A percentile compares a stretch with the other conserved stretches of the same genome.
Evolutionary conservation across 2,329 filamentous ascomycete genomes (phyloP).

Genomic region (Hymenoscyphus fructigenus): DNA sequence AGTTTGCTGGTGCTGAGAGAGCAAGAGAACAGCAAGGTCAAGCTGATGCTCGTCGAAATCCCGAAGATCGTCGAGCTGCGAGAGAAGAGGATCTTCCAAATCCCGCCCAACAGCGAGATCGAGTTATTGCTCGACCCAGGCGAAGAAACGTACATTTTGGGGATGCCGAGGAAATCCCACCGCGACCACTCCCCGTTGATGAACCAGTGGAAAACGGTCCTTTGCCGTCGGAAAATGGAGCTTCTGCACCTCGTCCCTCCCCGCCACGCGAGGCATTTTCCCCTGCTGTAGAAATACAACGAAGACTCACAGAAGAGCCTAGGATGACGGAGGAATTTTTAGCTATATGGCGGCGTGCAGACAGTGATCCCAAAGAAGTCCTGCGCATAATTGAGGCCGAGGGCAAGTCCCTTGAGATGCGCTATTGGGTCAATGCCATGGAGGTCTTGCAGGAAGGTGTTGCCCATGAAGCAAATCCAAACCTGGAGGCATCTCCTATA

Average conservation of each 20-base stretch:
- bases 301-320: conserved; percentile 30
- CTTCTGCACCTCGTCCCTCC: conserved; percentile 18
- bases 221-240: conserved; percentile 11
- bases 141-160: conserved; percentile 25
- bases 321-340: conserved; percentile 44
- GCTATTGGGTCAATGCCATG: conserved; percentile 58
- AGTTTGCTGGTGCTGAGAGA: conserved; percentile 53
- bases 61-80: conserved; percentile 5
- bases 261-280: conserved; percentile 28
- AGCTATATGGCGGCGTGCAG: conserved; percentile 58
- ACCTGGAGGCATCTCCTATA: background rate
- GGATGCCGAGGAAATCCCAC: conserved; percentile 18
- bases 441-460: conserved; percentile 31
- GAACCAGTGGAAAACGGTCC: conserved; percentile 3
- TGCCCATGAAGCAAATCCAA: conserved; percentile 27
- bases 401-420: conserved; percentile 56
- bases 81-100: conserved; percentile 5
- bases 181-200: background rate
- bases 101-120: conserved; percentile 21
- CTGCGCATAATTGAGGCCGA: conserved; percentile 61
- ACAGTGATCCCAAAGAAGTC: conserved; percentile 58
- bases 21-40: conserved; percentile 23
- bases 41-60: conserved; percentile 14
- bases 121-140: conserved; percentile 28
- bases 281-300: conserved; percentile 33